Base-by-base conservation (phyloP, 257 asterid genomes). In the Agastache rugosa region DNA sequence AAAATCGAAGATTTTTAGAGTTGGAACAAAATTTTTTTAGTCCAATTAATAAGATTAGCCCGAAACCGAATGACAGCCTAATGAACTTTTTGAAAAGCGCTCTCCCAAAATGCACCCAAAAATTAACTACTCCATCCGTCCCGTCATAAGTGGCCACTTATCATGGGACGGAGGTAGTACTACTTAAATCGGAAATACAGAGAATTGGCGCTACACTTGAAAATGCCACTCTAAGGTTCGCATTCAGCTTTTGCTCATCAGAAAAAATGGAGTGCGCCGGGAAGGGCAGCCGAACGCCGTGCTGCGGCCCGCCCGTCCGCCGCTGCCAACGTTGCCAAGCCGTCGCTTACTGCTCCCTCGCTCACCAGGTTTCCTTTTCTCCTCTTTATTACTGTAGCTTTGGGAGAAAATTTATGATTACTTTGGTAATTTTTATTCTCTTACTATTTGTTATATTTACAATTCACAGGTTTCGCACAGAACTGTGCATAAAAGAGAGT, bases 211-310 rank as follows among this genome's bases (percentile, higher is more conserved):
- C 2, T 31, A 5, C 6, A 5, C 0, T 31, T 31, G 4, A 5
- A 31, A 31, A 4, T 4, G 6, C 0, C 37, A 31, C 37, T 4
- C 37, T 31, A 5, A 17, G 31, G 25, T 19, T 2, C 17, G 31
- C 6, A 17, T 34, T 11, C 2, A 41, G 2, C 9, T 20, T 31
- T 60, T 31, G 6, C 16, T 41, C 12, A 63, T 48, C 69, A 54
- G 54, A 12, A 37, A 54, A 59, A 66, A 91, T 95, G 99, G 99
- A 95, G 50, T 95, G 99, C 84, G 98, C 98, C 81, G 97, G 92
- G 19, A 90, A 77, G 71, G 91, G 89, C 54, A 77, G 96, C 86
- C 82, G 87, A 45, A 83, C 87, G 62, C 89, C 77, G 12, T 92
- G 99, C 85, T 75, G 80, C 66, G 96, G 96, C 67, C 89, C 87